Evolutionary conservation across 768 basidiomycete species (phyloP).

Genomic region (Dacryopinax primogenitus): DNA sequence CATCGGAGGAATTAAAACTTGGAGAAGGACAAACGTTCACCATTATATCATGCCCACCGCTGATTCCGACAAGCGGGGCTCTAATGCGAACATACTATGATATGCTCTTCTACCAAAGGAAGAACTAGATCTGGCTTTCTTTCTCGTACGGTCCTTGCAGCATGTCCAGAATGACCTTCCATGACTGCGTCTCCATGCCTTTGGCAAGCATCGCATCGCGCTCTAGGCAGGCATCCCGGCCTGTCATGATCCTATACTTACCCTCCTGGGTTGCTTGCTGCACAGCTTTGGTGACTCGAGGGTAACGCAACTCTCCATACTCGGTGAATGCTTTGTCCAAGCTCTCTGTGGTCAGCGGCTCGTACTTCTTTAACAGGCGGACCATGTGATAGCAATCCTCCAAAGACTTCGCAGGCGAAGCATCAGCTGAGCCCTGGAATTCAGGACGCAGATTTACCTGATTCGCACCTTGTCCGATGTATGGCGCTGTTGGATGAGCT

Average conservation of each 20-base stretch:
- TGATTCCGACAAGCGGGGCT: too few relatives aligned
- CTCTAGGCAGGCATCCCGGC: neutral
- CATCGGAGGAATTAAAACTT: too few relatives aligned
- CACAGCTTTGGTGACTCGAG: constrained; percentile 16
- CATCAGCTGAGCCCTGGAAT: neutral
- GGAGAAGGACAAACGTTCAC: too few relatives aligned
- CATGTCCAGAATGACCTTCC: neutral
- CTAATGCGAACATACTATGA: too few relatives aligned
- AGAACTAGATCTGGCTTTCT: neutral
- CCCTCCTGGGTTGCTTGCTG: neutral
- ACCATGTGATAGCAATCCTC: constrained; percentile 32
- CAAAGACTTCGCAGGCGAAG: constrained; percentile 21
- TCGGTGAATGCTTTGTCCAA: constrained; percentile 27
- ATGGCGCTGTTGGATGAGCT: constrained; percentile 37
- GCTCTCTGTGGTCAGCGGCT: constrained; percentile 24
- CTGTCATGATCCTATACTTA: neutral
- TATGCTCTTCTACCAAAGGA: too few relatives aligned
- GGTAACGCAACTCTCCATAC: constrained; percentile 29
- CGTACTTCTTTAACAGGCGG: constrained; percentile 27
- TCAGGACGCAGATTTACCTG: constrained; percentile 17
- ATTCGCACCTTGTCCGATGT: constrained; percentile 37
- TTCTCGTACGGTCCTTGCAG: neutral
- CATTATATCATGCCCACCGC: too few relatives aligned
- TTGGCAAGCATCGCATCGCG: neutral
- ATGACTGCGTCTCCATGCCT: neutral